Evolutionary conservation across 805 yeast species (phyloP), one percentile per base, ranked within the genome.

Genomic region (Schizosaccharomyces octosporus): DNA sequence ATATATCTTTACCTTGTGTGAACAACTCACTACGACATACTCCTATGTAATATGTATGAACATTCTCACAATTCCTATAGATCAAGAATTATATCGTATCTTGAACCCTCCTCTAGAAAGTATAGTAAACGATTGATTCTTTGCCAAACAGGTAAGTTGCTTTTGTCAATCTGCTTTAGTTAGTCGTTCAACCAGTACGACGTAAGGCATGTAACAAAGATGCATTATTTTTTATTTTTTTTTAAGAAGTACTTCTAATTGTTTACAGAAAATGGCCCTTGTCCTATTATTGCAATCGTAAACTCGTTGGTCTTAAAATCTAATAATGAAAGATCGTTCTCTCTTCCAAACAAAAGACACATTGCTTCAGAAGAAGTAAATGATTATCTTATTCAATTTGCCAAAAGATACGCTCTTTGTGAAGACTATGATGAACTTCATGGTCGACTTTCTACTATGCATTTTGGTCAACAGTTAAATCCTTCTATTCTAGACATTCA

Each of bases 381-480:
- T 2, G 57, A 21, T 9, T 29, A 6, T 29, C 36, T 51, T 5
- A 29, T 51, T 6, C n/a, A 51, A 29, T 51, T 24, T 15, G 57
- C 57, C 11, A 29, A 51, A 29, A 9, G 19, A 51, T 51, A 51
- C 17, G 36, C 19, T 6, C n/a, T 51, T 17, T 21, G 57, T 5
- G 27, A 51, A 9, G 32, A 24, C 9, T 17, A 6, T 11, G 36
- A 24, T 9, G 78, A 66, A 86, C 61, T 51, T 24, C 57, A 51
- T 17, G 36, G 27, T 29, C 21, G 29, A 7, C 57, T 51, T 21
- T 17, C 57, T 24, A 24, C 39, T 24, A 24, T 51, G 57, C 57
- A 51, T 51, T 51, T 51, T 29, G 57, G 57, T 24, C 57, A 51
- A 29, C 57, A 51, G 27, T 29, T 51, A 29, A 51, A 51, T 51